Conservation (phyloP, 345 rosid genomes). For the Aquilaria yunnanensis region DNA sequence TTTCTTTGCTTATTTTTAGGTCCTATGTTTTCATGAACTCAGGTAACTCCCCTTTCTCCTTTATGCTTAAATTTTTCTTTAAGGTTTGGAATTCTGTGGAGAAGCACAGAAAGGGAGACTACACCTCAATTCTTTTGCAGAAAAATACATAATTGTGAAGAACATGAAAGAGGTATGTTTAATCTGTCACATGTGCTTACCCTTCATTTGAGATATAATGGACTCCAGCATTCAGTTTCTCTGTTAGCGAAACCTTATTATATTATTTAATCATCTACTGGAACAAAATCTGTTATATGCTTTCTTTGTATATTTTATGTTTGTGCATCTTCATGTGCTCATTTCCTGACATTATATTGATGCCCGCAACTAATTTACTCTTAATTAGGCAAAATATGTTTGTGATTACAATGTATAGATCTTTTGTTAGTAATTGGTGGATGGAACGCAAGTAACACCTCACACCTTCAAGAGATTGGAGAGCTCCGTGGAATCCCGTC, state of each 20-base stretch:
- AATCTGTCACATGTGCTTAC: too few relatives aligned
- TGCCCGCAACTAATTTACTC: background rate
- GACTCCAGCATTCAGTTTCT: too few relatives aligned
- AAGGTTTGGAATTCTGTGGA: slow-evolving; percentile 86
- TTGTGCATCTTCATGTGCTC: too few relatives aligned
- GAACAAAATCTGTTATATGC: too few relatives aligned
- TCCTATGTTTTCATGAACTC: background rate
- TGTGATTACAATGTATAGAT: slow-evolving; percentile 86
- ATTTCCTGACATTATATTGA: background rate
- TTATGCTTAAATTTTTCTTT: background rate
- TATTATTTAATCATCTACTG: too few relatives aligned
- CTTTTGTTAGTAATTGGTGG: slow-evolving; percentile 84
- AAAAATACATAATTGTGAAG: slow-evolving; percentile 64
- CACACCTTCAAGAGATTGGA: slow-evolving; percentile 88
- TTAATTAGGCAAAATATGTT: slow-evolving; percentile 57
- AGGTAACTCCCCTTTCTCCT: background rate
- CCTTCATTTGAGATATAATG: too few relatives aligned
- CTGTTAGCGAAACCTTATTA: too few relatives aligned
- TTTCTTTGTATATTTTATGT: too few relatives aligned
- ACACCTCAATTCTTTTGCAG: slow-evolving; percentile 85
- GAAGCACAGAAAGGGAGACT: slow-evolving; percentile 82
- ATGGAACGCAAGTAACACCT: slow-evolving; percentile 93
- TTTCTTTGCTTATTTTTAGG: background rate
- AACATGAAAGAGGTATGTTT: slow-evolving; percentile 62
- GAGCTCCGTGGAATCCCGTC: slow-evolving; percentile 83